Evolutionary conservation across 1,139 yeast species (phyloP), one percentile per base, ranked within the genome.

Genomic region (Hansenula lynferdii): DNA sequence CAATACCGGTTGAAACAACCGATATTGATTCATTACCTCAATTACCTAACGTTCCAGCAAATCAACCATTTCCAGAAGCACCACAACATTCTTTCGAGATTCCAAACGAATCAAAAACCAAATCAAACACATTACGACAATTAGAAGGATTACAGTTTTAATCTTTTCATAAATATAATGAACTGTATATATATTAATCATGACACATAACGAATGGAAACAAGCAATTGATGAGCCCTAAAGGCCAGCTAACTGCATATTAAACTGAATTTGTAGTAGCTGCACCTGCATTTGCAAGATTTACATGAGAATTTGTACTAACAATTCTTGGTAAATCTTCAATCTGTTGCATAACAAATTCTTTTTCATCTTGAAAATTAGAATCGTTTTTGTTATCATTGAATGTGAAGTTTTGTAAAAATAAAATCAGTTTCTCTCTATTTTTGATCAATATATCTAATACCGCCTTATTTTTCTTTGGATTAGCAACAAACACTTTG

Each of bases 401-500:
- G 16, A 72, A 62, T 45, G 80, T 84, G 57, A 89, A 86, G 23
- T 70, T 72, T 36, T 74, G 72, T 45, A 92, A 73, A 58, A 86
- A 87, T 28, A 71, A 70, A 33, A 90, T 62, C 45, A 92, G 72
- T 55, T 85, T 85, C 37, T 75, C 81, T 55, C 87, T 80, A 60
- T 92, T 92, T 55, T 89, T 89, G 32, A 80, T 76, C 49, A 92
- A 67, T 18, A 92, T 85, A 58, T 90, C 97, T 42, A 75, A 66
- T 3, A 92, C 80, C 10, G 83, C 78, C 56, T 81, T 87, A 2
- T 89, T 72, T 60, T 90, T 90, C 49, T 84, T 81, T 7, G 98
- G 98, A 59, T 92, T 92, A 8, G 97, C 98, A 26, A 89, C 90
- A 62, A 92, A 87, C 31, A 82, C 85, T 61, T 92, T 92, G 65